These are phyloP conservation scores for Ocimum tenuiflorum DNA, from an alignment of 257 asterid genomes.

Conservation along the genomic window DNA sequence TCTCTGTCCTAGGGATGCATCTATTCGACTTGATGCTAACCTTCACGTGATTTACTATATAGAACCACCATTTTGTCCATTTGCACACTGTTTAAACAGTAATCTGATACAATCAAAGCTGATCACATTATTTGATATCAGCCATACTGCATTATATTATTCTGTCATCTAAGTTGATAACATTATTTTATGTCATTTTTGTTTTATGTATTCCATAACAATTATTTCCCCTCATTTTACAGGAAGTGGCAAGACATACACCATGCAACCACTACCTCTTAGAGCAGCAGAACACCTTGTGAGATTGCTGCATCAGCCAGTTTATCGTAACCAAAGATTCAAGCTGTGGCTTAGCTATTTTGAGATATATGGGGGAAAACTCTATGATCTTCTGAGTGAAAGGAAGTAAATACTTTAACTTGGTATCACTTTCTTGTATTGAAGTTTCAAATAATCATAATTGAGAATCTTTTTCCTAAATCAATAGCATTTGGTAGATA, in stretches of 20 bases:
- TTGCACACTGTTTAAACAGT: neutral
- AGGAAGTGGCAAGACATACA: conserved; percentile 98
- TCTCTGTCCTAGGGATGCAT: neutral
- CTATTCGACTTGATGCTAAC: neutral
- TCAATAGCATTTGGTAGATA: neutral
- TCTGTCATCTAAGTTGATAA: neutral
- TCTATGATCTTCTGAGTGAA: conserved; percentile 92
- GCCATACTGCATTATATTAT: neutral
- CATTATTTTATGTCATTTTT: neutral
- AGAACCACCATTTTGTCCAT: neutral
- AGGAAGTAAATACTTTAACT: conserved; percentile 63
- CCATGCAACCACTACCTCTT: conserved; percentile 97
- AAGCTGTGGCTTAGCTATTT: conserved; percentile 99
- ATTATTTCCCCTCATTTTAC: conserved; percentile 10
- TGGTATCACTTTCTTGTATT: conserved; percentile 20
- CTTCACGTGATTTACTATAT: neutral
- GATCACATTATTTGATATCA: neutral
- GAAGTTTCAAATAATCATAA: neutral
- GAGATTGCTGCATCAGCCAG: conserved; percentile 82
- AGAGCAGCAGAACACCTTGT: conserved; percentile 93
- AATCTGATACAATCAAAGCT: neutral
- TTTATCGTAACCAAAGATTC: conserved; percentile 87
- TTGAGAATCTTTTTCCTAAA: neutral
- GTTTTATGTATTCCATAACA: conserved; percentile 1
- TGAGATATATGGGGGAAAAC: conserved; percentile 97